Evolutionary conservation across 1,139 yeast species (phyloP).

Genomic region (Blastobotrys ciferrii): DNA sequence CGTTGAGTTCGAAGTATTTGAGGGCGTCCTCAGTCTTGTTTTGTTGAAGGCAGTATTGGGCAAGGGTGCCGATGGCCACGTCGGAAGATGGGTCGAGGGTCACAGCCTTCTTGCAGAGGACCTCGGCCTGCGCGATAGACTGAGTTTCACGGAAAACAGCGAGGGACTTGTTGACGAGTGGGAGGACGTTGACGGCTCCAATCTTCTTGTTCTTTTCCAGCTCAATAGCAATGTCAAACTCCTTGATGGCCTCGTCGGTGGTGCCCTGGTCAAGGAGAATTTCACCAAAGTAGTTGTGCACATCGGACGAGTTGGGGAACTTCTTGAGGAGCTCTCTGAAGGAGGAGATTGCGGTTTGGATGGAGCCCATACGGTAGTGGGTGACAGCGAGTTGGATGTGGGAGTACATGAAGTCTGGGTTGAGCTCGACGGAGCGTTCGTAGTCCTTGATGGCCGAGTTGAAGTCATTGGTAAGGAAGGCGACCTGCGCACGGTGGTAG

Average conservation of each 20-base stretch:
- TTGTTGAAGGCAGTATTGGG: constrained; percentile 83
- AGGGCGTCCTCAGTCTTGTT: constrained; percentile 84
- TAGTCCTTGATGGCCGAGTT: constrained; percentile 72
- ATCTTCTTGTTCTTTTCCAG: constrained; percentile 56
- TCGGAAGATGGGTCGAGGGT: constrained; percentile 83
- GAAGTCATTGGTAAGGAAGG: constrained; percentile 76
- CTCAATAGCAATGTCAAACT: constrained; percentile 83
- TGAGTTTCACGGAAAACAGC: constrained; percentile 38
- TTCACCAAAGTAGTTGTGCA: constrained; percentile 95
- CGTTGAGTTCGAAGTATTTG: constrained; percentile 74
- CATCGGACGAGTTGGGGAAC: constrained; percentile 87
- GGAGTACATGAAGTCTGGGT: constrained; percentile 76
- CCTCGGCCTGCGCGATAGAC: constrained; percentile 57
- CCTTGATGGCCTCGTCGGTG: constrained; percentile 67
- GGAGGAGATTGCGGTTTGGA: constrained; percentile 57
- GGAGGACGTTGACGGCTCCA: constrained; percentile 79
- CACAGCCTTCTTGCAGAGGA: constrained; percentile 71
- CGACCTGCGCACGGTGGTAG: constrained; percentile 93
- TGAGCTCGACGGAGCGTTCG: constrained; percentile 69
- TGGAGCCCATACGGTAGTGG: constrained; percentile 75
- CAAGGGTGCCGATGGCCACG: constrained; percentile 83
- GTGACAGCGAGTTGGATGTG: constrained; percentile 93
- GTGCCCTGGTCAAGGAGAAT: constrained; percentile 82
- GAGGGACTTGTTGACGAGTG: constrained; percentile 87
- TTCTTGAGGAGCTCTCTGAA: constrained; percentile 71